phyloP scores from a whole-genome alignment of 306 rosid species.

The Pterocarpus santalinus region DNA sequence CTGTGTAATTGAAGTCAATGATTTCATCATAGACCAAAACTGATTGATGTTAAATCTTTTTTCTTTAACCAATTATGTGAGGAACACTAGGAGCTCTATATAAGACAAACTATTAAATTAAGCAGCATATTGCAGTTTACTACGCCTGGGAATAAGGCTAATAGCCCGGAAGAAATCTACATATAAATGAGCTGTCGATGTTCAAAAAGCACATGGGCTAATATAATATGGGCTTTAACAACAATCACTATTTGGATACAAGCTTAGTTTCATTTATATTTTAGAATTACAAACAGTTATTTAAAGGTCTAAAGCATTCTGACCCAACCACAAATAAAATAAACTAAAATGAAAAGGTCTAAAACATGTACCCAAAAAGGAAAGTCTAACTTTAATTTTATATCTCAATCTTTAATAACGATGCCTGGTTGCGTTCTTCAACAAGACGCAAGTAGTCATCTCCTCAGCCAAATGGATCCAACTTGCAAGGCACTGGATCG shows the following conservation, averaged over 20 bases:
- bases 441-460: conserved; percentile 28
- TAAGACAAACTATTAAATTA: not conserved
- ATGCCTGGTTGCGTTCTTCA: conserved; percentile 21
- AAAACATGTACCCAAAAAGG: too few relatives aligned
- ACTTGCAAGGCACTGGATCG: conserved; percentile 13
- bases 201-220: conserved; percentile 30
- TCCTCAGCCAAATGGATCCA: conserved; percentile 6
- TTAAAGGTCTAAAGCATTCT: not conserved
- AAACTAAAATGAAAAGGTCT: not conserved
- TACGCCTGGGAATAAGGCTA: not conserved
- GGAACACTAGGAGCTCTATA: not conserved
- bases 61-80: conserved; percentile 4
- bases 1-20: conserved; percentile 37
- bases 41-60: not conserved
- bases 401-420: conserved; percentile 20
- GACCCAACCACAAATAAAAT: too few relatives aligned
- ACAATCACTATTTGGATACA: not conserved
- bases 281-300: not conserved
- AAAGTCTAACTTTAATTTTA: not conserved
- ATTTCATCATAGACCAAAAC: conserved; percentile 31
- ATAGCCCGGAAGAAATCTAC: not conserved
- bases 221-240: not conserved
- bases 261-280: not conserved
- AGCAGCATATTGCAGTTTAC: not conserved
- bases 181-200: conserved; percentile 28